Conservation (phyloP, 768 basidiomycete genomes). For the Cubamyces sp. region DNA sequence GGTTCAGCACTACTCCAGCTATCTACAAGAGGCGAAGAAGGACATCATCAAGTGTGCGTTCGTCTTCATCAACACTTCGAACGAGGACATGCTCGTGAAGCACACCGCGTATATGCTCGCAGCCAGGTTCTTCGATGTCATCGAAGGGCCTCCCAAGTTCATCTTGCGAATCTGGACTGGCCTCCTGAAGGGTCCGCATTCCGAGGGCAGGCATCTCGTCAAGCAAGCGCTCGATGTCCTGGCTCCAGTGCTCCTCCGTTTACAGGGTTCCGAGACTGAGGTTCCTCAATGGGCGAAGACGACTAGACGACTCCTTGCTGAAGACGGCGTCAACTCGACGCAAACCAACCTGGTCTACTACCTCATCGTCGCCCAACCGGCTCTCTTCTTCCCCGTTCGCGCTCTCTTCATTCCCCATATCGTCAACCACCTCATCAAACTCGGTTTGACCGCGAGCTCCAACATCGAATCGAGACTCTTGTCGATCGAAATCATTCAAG, state of each 20-base stretch:
- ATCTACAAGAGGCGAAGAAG: conserved; percentile 83
- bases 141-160: conserved; percentile 89
- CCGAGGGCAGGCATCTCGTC: conserved; percentile 75
- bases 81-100: conserved; percentile 89
- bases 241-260: conserved; percentile 76
- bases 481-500: conserved; percentile 88
- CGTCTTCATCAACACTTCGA: conserved; percentile 68
- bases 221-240: conserved; percentile 88
- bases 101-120: conserved; percentile 90
- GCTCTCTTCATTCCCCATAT: conserved; percentile 93
- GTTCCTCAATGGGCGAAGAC: conserved; percentile 82
- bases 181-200: conserved; percentile 78
- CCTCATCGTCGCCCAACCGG: conserved; percentile 87
- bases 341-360: conserved; percentile 86
- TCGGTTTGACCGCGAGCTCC: conserved; percentile 77
- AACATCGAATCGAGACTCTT: conserved; percentile 82
- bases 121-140: conserved; percentile 89
- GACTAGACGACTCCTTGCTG: conserved; percentile 82
- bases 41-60: conserved; percentile 94
- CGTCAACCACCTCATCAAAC: conserved; percentile 84
- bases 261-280: conserved; percentile 59
- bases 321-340: conserved; percentile 75
- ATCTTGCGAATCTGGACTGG: conserved; percentile 90
- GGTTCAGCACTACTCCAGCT: conserved; percentile 79
- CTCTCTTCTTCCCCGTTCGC: conserved; percentile 91